Percentiles rank a stretch among this genome's conserved stretches.
Conservation (phyloP, 2,329 filamentous ascomycete species). For the Fusarium mexicanum region DNA sequence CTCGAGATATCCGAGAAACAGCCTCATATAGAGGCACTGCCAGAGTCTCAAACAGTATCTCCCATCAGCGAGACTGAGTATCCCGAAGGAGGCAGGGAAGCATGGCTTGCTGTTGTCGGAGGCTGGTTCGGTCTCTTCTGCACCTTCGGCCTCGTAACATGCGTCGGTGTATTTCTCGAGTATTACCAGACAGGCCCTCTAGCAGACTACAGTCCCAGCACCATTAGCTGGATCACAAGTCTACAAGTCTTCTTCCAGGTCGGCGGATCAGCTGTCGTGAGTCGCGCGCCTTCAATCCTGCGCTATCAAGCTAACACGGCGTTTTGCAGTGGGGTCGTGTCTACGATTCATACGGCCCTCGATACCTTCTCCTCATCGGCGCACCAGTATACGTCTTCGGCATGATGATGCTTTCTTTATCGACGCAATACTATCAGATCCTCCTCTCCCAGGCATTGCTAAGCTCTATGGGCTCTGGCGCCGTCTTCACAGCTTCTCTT, state of each 20-base stretch:
- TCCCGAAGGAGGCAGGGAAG: neutral
- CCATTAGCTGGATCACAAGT: neutral
- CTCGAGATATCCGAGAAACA: neutral
- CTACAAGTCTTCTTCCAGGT: neutral
- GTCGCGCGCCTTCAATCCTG: accelerated
- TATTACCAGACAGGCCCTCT: neutral
- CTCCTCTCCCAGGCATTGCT: neutral
- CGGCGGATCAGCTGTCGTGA: neutral
- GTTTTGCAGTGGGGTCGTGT: neutral
- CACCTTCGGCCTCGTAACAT: neutral
- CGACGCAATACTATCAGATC: neutral
- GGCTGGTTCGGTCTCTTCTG: slow-evolving; percentile 5
- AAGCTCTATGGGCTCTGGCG: neutral
- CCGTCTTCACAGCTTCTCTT: accelerated
- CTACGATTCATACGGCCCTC: neutral
- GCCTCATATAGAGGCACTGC: accelerated
- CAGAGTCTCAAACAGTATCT: accelerated
- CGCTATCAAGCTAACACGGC: neutral
- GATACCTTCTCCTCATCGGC: neutral
- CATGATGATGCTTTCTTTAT: neutral
- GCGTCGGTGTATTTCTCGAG: neutral
- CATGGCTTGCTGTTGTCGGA: neutral
- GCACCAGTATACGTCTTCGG: neutral
- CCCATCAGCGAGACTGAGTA: accelerated
- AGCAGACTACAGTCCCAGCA: accelerated